phyloP scores from a whole-genome alignment of 495 filamentous ascomycete species.

The Penicillium steckii region DNA sequence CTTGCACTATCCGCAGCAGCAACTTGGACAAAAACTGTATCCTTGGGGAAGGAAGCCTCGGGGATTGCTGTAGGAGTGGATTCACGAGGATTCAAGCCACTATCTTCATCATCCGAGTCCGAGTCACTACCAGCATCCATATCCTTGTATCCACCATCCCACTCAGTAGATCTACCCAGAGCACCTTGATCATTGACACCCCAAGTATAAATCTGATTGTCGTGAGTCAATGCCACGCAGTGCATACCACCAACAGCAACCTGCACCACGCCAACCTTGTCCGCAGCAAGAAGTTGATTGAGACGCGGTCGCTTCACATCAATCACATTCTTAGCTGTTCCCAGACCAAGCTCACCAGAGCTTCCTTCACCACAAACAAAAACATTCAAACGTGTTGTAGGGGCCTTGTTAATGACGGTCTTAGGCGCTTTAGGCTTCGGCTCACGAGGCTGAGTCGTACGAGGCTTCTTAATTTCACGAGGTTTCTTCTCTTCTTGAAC shows the following conservation, averaged over 20 bases:
- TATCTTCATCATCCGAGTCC: conserved; percentile 52
- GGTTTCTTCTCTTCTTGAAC: conserved; percentile 7
- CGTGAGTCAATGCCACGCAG: conserved; percentile 56
- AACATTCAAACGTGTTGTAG: conserved; percentile 54
- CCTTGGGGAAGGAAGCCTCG: conserved; percentile 47
- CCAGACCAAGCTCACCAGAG: conserved; percentile 66
- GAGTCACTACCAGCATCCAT: conserved; percentile 55
- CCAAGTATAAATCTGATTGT: conserved; percentile 65
- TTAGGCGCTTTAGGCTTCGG: conserved; percentile 27
- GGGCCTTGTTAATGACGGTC: conserved; percentile 44
- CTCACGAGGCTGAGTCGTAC: conserved; percentile 21
- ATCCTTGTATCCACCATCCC: conserved; percentile 64
- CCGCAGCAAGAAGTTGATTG: conserved; percentile 55
- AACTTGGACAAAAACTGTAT: conserved; percentile 57
- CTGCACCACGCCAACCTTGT: conserved; percentile 61
- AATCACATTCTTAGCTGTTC: conserved; percentile 56
- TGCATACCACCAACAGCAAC: conserved; percentile 68
- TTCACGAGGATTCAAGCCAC: conserved; percentile 60
- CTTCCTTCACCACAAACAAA: conserved; percentile 69
- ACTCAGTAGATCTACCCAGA: conserved; percentile 59
- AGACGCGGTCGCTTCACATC: conserved; percentile 69
- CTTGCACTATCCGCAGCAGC: conserved; percentile 63
- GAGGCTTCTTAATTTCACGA: conserved; percentile 9
- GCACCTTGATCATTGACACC: conserved; percentile 69
- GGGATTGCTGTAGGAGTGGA: conserved; percentile 58